Evolutionary conservation across 2,329 filamentous ascomycete species (phyloP).

Genomic region (Alternaria incomplexa): DNA sequence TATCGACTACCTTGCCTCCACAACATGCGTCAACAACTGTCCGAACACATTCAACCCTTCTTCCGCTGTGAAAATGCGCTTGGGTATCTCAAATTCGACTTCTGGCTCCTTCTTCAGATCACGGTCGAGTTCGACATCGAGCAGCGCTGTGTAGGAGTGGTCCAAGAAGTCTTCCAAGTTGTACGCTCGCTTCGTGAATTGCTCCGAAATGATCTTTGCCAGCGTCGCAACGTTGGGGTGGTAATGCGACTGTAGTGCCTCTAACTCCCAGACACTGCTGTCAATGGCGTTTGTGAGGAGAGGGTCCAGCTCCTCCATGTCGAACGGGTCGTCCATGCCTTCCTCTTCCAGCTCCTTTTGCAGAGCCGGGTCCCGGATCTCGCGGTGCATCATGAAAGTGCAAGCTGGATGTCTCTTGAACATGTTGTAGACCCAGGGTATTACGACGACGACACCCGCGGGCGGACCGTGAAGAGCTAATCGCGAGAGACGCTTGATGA

Average conservation of each 20-base stretch:
- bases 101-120: slow-evolving; percentile 85
- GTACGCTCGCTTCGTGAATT: slow-evolving; percentile 95
- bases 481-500: slow-evolving; percentile 90
- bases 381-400: slow-evolving; percentile 95
- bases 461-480: slow-evolving; percentile 88
- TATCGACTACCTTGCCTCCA: slow-evolving; percentile 29
- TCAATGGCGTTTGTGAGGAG: slow-evolving; percentile 87
- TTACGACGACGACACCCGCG: slow-evolving; percentile 82
- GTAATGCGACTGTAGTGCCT: slow-evolving; percentile 89
- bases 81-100: slow-evolving; percentile 93
- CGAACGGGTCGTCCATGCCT: slow-evolving; percentile 77
- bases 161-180: slow-evolving; percentile 97
- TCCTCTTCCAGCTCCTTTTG: slow-evolving; percentile 66
- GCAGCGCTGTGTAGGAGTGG: slow-evolving; percentile 85
- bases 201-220: slow-evolving; percentile 90
- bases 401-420: slow-evolving; percentile 87
- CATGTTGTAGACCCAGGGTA: slow-evolving; percentile 96
- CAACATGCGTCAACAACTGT: slow-evolving; percentile 39
- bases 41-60: slow-evolving; percentile 41
- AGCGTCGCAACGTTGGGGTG: slow-evolving; percentile 96
- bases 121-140: slow-evolving; percentile 84
- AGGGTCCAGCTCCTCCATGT: slow-evolving; percentile 77
- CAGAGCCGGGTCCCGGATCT: slow-evolving; percentile 63
- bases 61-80: slow-evolving; percentile 70
- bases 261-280: slow-evolving; percentile 92